phyloP scores from a whole-genome alignment of 306 rosid species.

The Cicer chorassanicum region DNA sequence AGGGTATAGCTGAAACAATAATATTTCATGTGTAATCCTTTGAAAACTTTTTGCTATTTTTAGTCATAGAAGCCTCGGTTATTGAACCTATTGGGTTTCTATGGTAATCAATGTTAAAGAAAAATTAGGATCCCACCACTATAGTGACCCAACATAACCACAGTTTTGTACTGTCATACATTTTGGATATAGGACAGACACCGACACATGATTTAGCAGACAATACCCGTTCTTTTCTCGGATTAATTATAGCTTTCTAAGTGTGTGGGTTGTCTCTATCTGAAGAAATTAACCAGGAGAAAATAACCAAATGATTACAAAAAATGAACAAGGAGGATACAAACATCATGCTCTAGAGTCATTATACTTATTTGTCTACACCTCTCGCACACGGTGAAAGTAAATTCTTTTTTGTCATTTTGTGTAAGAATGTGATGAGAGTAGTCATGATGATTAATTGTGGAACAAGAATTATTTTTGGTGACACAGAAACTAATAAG shows the following conservation, averaged over 20 bases:
- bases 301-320: slow-evolving; percentile 36
- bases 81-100: slow-evolving; percentile 36
- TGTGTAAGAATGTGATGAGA: background rate
- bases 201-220: slow-evolving; percentile 55
- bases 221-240: slow-evolving; percentile 53
- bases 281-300: background rate
- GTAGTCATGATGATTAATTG: background rate
- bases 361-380: background rate
- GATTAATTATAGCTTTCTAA: slow-evolving; percentile 8
- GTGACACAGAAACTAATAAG: background rate
- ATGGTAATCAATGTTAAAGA: slow-evolving; percentile 35
- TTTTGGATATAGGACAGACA: slow-evolving; percentile 17
- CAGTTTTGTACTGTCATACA: slow-evolving; percentile 43
- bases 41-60: slow-evolving; percentile 27
- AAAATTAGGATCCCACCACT: slow-evolving; percentile 43
- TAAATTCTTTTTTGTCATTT: slow-evolving; percentile 6
- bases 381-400: slow-evolving; percentile 13
- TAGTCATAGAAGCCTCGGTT: slow-evolving; percentile 43
- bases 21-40: slow-evolving; percentile 40
- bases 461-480: too few relatives aligned
- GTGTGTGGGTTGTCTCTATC: background rate
- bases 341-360: too few relatives aligned
- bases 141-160: background rate
- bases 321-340: slow-evolving; percentile 7
- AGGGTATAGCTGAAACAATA: slow-evolving; percentile 21